Conservation (phyloP, 805 yeast genomes). For the Isabelozyma rhagii region DNA sequence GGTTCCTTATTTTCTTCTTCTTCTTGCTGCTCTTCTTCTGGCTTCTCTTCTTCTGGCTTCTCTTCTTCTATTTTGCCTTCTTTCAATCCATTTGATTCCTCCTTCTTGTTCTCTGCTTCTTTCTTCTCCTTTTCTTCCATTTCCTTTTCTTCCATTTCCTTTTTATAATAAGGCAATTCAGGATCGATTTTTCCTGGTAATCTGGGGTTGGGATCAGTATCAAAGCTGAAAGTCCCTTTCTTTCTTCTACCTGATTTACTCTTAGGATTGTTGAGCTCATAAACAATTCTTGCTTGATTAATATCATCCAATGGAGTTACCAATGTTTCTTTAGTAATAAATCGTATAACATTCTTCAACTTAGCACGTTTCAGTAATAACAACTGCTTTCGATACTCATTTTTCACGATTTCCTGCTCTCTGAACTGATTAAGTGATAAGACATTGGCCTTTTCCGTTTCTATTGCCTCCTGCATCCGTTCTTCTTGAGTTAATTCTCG, state of each 20-base stretch:
- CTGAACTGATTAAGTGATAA: conserved; percentile 71
- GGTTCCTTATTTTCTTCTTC: background rate
- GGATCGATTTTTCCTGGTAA: conserved; percentile 32
- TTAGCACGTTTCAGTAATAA: conserved; percentile 63
- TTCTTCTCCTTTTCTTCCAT: conserved; percentile 16
- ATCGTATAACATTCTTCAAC: conserved; percentile 57
- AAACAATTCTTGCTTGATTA: conserved; percentile 40
- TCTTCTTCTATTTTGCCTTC: conserved; percentile 2
- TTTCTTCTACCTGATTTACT: conserved; percentile 45
- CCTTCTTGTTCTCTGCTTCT: conserved; percentile 6
- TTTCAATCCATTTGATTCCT: background rate
- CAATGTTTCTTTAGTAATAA: conserved; percentile 42
- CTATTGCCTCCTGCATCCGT: conserved; percentile 74
- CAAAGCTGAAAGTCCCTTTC: conserved; percentile 22
- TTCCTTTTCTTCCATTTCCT: conserved; percentile 24
- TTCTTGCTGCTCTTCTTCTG: background rate
- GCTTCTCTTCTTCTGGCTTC: background rate
- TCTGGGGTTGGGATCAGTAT: conserved; percentile 21
- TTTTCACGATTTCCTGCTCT: conserved; percentile 81
- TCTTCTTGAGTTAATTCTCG: conserved; percentile 68
- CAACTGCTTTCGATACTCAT: conserved; percentile 70
- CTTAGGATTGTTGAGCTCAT: conserved; percentile 37
- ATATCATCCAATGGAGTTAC: conserved; percentile 67
- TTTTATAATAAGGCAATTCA: conserved; percentile 22
- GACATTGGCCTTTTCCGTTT: conserved; percentile 76